These are phyloP conservation scores for Ramaria rubella DNA, from an alignment of 768 basidiomycete species.

Conservation along the genomic window DNA sequence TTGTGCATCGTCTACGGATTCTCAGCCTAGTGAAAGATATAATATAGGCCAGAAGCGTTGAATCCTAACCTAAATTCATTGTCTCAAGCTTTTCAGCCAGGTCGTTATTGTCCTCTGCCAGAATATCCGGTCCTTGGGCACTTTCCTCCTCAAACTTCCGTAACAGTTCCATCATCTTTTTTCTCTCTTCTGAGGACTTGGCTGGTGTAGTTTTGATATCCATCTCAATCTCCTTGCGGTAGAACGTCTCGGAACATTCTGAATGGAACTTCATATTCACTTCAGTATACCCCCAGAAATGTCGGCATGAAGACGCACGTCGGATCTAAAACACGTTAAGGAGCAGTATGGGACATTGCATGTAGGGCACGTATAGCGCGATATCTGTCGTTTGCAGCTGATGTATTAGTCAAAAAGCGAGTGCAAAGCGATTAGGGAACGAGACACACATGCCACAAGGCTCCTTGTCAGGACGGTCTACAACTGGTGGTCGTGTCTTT, in stretches of 20 bases:
- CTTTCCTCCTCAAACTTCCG: conserved; percentile 65
- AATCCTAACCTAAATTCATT: conserved; percentile 55
- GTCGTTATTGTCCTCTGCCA: conserved; percentile 35
- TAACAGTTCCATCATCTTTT: conserved; percentile 62
- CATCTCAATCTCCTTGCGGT: conserved; percentile 62
- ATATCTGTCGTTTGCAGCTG: conserved; percentile 70
- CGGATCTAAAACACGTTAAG: conserved; percentile 68
- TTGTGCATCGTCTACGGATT: conserved; percentile 43
- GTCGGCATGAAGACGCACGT: conserved; percentile 35
- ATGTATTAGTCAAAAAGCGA: conserved; percentile 6
- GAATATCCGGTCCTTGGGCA: conserved; percentile 28
- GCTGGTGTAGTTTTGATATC: conserved; percentile 54
- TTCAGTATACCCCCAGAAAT: conserved; percentile 8
- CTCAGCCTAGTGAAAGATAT: not conserved
- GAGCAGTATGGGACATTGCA: conserved; percentile 83
- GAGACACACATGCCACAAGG: conserved; percentile 43
- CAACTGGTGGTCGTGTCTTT: conserved; percentile 10
- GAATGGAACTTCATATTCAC: conserved; percentile 43
- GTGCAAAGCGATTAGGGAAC: not conserved
- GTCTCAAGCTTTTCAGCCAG: conserved; percentile 45
- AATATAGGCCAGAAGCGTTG: not conserved
- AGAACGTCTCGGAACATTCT: conserved; percentile 78
- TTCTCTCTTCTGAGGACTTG: conserved; percentile 49
- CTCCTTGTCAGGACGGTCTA: conserved; percentile 18
- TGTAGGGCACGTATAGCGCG: conserved; percentile 74